Base-by-base conservation (phyloP, 352 stramenopile species). In the Globisporangium splendens region DNA sequence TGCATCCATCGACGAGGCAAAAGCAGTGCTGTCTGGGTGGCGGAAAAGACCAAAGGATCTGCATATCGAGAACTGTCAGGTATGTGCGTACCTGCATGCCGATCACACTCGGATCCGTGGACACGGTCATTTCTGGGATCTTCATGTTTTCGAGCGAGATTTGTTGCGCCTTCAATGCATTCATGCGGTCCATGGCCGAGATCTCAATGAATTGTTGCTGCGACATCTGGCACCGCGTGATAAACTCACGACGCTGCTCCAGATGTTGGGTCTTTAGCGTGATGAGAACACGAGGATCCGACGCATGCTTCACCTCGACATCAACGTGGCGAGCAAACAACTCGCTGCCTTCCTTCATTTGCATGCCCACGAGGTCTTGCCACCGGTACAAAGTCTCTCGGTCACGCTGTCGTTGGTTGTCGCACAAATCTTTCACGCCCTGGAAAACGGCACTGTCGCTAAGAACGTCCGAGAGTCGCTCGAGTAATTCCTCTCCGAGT, bases 131-230 rank as follows among this genome's bases (percentile, higher is more conserved):
- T 50, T 87, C 74, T 7, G 83, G 83, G 17, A 92, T 86, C 61
- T 88, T 84, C 69, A 92, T 73, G 46, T 79, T 86, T 50, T 77
- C 65, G 2, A 92, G 64, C 42, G 83, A 84, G 14, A 84, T 86
- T 50, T 92, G 83, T 51, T 92, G 83, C 8, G 72, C 76, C 20
- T 83, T 77, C 3, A 92, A 60, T 13, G 79, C 70, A 31, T 71
- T 79, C n/a, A 54, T 54, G 18, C 83, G 79, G 44, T 92, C 83
- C 67, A 91, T 71, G 28, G 76, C 75, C 47, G 70, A 82, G 53
- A 92, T 87, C 31, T 89, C 80, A 44, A 92, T 82, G 60, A 90
- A 92, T 44, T 91, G 80, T 15, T 86, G 68, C 54, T 92, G 83
- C 6, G 83, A 92, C 68, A 83, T 86, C 50, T 79, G 76, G 60